Base-by-base conservation (phyloP, 495 filamentous ascomycete species). In the Tuber aestivum region DNA sequence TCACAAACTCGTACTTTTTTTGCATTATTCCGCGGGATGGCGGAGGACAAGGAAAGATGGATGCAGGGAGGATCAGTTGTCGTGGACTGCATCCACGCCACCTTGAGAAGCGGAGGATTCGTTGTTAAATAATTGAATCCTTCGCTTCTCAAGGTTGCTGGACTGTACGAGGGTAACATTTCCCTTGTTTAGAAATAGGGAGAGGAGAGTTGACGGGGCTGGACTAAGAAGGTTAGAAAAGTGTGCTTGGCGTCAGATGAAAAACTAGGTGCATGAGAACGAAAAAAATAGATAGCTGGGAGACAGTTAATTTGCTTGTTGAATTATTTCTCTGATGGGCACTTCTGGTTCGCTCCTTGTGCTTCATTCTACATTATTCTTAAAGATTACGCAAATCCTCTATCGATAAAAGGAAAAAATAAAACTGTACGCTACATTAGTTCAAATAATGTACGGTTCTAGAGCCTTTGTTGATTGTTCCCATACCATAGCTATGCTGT, bases 201-300 rank as follows among this genome's bases (percentile, higher is more conserved):
- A 86, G 84, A 70, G 89, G 91, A 75, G 95, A 96, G 84, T 83
- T 98, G 84, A 91, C 90, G 78, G 89, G 89, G 79, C 83, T 99
- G 77, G 96, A 96, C 3, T 85, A 85, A 80, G 91, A 93, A 84
- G 89, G 87, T 79, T 82, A 84, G 23, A 35, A 70, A 44, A 42
- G 27, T 40, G 70, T n/a, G 14, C 21, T 21, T 38, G 14, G 9
- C 9, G 38, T 21, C 10, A 41, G 27, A 20, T 42, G 35, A 35
- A 44, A 32, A 32, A 23, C 35, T 32, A 35, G 27, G 56, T 6
- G 32, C 27, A 35, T 65, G 3, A 18, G 27, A 65, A 65, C n/a
- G 14, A 65, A 65, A 32, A 56, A 65, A 32, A 61, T 61, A 27
- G 35, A 35, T 65, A 14, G 56, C n/a, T 35, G 32, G 56, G 56